These are phyloP conservation scores for Sugiyamaella valdiviana DNA, from an alignment of 805 yeast genomes.

Conservation along the genomic window DNA sequence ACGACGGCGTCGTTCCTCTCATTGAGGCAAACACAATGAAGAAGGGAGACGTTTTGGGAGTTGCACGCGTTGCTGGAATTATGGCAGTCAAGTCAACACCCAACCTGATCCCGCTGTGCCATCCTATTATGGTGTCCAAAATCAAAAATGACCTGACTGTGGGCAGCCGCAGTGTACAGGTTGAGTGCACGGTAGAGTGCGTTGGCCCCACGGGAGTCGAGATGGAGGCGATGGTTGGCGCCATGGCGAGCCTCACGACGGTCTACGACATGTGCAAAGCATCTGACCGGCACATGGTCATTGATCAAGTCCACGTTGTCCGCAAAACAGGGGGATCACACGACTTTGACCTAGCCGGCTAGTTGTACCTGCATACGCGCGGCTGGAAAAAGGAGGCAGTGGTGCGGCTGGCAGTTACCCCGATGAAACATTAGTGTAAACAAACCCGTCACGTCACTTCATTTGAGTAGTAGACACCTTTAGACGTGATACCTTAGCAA, in stretches of 20 bases:
- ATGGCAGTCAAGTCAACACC: slow-evolving; percentile 47
- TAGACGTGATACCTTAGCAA: not conserved
- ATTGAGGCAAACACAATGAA: slow-evolving; percentile 37
- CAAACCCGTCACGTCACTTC: slow-evolving; percentile 6
- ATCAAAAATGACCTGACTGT: slow-evolving; percentile 33
- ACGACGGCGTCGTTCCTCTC: slow-evolving; percentile 28
- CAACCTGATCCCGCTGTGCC: slow-evolving; percentile 46
- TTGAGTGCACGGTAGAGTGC: slow-evolving; percentile 39
- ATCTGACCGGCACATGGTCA: slow-evolving; percentile 44
- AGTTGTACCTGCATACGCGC: not conserved
- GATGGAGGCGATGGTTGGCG: slow-evolving; percentile 51
- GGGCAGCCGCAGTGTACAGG: slow-evolving; percentile 25
- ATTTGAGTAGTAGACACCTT: not conserved
- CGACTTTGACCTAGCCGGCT: slow-evolving; percentile 20
- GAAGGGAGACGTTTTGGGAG: slow-evolving; percentile 48
- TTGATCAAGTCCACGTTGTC: slow-evolving; percentile 35
- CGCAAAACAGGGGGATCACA: slow-evolving; percentile 42
- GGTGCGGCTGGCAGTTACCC: not conserved
- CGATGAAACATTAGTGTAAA: slow-evolving; percentile 1
- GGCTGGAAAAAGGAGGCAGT: not conserved
- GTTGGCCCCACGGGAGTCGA: slow-evolving; percentile 52
- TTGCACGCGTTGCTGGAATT: slow-evolving; percentile 46
- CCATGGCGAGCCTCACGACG: slow-evolving; percentile 39
- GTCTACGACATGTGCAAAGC: slow-evolving; percentile 57
- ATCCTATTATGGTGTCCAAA: slow-evolving; percentile 41